Evolutionary conservation across 805 yeast genomes (phyloP), one percentile per base, ranked within the genome.

Genomic region (Hanseniaspora taiwanica): DNA sequence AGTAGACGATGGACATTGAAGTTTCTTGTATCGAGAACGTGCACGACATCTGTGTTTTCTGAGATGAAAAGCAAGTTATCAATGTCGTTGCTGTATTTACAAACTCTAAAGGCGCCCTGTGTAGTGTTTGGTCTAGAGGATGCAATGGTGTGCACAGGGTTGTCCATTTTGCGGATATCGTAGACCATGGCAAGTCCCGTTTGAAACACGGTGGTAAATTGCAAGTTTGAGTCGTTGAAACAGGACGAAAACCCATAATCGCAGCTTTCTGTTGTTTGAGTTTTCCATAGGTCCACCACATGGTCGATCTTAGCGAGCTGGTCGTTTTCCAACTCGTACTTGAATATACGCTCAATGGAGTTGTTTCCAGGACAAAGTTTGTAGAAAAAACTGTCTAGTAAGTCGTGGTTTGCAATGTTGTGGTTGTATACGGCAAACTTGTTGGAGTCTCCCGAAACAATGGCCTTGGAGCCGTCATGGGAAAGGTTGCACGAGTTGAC

Each of bases 31-130:
- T 87, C 96, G 21, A 87, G 6, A 42, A 86, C 65, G 59, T 87
- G 97, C 3, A 87, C 81, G 40, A 94, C 68, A 0, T 94, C 93
- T 40, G 76, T 80, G 50, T 87, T 95, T 55, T 87, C 96, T 40
- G 81, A 71, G 2, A 87, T 67, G 40, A 81, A 72, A 42, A 87
- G 62, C 44, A 85, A 58, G 57, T 87, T 95, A 49, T 80, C 87
- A 13, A 80, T 64, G 3, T 83, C 79, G 27, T 69, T 65, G 19
- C 81, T 66, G 48, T 74, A 78, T 53, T 76, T 76, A 41, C 68
- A 56, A 44, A 78, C 75, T 44, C 91, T 64, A 52, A 81, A 79
- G 1, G 86, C 82, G 3, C 89, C 87, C 40, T 61, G 58, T 21
- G 65, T 62, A 3, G 70, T 57, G 27, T 70, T 62, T 36, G 67